phyloP scores from a whole-genome alignment of 176 grass and related monocot species.

The Miscanthus lutarioriparius region DNA sequence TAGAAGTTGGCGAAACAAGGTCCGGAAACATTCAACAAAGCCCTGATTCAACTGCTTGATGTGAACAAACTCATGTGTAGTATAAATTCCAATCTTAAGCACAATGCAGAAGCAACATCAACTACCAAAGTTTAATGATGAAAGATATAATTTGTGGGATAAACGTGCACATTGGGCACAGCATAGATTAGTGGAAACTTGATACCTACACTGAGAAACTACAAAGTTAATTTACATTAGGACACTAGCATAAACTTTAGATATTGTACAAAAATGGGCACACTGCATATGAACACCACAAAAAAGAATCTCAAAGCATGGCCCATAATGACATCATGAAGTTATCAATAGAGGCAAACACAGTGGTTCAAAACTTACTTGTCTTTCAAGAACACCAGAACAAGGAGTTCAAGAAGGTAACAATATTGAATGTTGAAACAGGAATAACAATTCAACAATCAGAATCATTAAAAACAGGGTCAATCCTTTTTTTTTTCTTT shows the following conservation, averaged over 20 bases:
- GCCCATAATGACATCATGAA: not conserved
- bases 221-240: not conserved
- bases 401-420: not conserved
- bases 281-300: not conserved
- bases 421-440: not conserved
- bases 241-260: not conserved
- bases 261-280: not conserved
- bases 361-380: not conserved
- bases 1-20: not conserved
- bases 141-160: not conserved
- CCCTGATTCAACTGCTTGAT: not conserved
- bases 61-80: not conserved
- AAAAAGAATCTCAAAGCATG: not conserved
- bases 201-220: not conserved
- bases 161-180: not conserved
- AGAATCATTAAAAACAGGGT: not conserved
- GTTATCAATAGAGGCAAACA: not conserved
- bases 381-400: not conserved
- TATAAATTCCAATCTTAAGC: not conserved
- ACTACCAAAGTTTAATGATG: not conserved
- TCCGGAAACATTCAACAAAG: not conserved
- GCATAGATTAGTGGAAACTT: not conserved
- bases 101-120: not conserved
- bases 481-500: not conserved
- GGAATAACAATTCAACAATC: not conserved